Percentiles rank a stretch among this genome's conserved stretches.
These are phyloP conservation scores for Pezizomycotina sp. DNA, from an alignment of 2,329 filamentous ascomycete species.

Conservation along the genomic window DNA sequence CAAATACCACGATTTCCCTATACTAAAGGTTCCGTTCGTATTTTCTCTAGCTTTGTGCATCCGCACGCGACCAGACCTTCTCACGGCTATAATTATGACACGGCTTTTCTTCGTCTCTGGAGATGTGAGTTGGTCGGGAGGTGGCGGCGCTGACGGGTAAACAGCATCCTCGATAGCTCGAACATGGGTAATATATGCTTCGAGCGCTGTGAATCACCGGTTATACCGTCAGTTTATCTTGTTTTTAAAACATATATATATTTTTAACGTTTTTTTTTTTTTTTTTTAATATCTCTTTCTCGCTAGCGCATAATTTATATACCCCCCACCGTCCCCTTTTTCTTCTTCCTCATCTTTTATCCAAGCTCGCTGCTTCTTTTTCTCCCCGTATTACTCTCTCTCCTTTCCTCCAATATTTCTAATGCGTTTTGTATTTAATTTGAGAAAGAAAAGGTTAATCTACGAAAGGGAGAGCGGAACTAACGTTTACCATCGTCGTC, in stretches of 20 bases:
- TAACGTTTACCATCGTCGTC: slow-evolving; percentile 72
- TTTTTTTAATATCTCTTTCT: no score
- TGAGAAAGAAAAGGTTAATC: slow-evolving; percentile 6
- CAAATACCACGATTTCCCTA: slow-evolving; percentile 95
- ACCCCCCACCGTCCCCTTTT: no score
- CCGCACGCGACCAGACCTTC: slow-evolving; percentile 78
- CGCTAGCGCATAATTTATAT: no score
- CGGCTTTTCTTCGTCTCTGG: slow-evolving; percentile 67
- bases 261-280: no score
- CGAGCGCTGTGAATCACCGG: no score
- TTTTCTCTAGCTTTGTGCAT: slow-evolving; percentile 98
- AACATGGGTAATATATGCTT: slow-evolving; percentile 97
- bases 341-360: no score
- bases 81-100: slow-evolving; percentile 82
- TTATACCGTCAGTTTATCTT: no score
- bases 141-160: slow-evolving; percentile 69
- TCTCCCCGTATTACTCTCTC: no score
- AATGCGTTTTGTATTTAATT: no score
- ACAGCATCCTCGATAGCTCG: slow-evolving; percentile 72
- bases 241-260: no score
- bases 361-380: no score
- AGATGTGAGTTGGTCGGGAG: slow-evolving; percentile 52
- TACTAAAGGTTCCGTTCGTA: slow-evolving; percentile 80
- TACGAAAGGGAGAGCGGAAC: slow-evolving; percentile 29
- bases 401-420: no score